phyloP scores from a whole-genome alignment of 345 rosid species.

The Raphanus raphanistrum region DNA sequence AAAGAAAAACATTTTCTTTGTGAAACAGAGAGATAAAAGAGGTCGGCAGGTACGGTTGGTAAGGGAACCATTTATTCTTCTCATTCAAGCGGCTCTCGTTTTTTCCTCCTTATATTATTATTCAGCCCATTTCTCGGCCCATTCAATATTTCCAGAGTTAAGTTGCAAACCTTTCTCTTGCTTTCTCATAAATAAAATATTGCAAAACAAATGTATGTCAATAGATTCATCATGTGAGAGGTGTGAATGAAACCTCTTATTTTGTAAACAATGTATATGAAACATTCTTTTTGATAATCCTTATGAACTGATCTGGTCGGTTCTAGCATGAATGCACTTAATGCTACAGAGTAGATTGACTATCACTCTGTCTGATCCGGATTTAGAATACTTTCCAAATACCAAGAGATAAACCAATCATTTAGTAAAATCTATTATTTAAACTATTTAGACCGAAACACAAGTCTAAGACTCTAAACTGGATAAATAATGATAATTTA shows the following conservation, averaged over 20 bases:
- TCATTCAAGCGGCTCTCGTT: not conserved
- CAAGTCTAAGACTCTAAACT: too few species aligned
- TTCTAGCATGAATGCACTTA: too few species aligned
- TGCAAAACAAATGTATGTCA: not conserved
- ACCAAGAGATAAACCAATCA: too few species aligned
- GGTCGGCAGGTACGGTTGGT: slow-evolving; percentile 31
- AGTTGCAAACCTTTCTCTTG: not conserved
- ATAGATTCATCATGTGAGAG: not conserved
- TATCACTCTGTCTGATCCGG: too few species aligned
- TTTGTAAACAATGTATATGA: too few species aligned
- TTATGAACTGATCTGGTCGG: too few species aligned
- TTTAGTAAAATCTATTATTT: too few species aligned
- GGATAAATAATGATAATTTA: too few species aligned
- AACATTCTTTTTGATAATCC: too few species aligned
- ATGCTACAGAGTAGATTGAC: too few species aligned
- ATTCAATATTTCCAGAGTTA: not conserved
- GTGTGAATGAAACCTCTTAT: not conserved
- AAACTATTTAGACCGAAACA: too few species aligned
- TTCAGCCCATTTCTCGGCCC: slow-evolving; percentile 28
- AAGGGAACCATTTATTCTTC: slow-evolving; percentile 26
- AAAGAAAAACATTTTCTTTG: not conserved
- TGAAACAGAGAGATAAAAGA: slow-evolving; percentile 17
- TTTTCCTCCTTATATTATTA: not conserved
- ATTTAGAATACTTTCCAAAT: too few species aligned
- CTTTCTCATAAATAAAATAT: not conserved